Evolutionary conservation across 768 basidiomycete species (phyloP).

Genomic region (Lepiota subincarnata): DNA sequence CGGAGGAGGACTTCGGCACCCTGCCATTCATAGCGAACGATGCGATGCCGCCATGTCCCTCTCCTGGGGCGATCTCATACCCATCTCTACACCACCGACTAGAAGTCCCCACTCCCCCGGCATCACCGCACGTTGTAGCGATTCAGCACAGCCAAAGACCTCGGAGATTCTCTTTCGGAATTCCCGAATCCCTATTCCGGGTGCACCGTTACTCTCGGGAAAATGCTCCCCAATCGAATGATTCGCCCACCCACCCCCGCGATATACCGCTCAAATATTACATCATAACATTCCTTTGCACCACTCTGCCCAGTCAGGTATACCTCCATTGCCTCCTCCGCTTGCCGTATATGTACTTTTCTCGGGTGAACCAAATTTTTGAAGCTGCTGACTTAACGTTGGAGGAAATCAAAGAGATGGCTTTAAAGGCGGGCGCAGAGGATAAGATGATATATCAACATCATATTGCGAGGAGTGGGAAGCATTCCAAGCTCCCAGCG

Average conservation of each 20-base stretch:
- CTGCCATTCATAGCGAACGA: too few species aligned
- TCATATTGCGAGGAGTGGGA: neutral
- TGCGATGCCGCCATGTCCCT: too few species aligned
- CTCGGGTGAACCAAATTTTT: constrained; percentile 59
- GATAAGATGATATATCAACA: constrained; percentile 5
- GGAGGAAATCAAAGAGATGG: constrained; percentile 49
- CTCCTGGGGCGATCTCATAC: too few species aligned
- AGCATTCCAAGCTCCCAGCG: constrained; percentile 12
- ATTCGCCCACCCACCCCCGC: neutral
- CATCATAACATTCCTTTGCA: constrained; percentile 16
- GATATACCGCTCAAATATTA: neutral
- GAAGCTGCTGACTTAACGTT: constrained; percentile 58
- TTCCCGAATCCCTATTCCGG: too few species aligned
- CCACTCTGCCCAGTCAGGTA: constrained; percentile 27
- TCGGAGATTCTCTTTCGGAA: too few species aligned
- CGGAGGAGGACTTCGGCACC: too few species aligned
- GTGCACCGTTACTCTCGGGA: neutral
- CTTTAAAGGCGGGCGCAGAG: constrained; percentile 23
- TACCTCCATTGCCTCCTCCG: constrained; percentile 43
- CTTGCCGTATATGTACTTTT: constrained; percentile 62
- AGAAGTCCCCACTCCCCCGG: too few species aligned
- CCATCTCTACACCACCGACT: too few species aligned
- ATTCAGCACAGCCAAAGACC: too few species aligned
- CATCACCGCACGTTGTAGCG: too few species aligned
- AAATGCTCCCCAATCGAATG: neutral